Conservation (phyloP, 1,284 basidiomycete species). For the Ustilago cynodontis region DNA sequence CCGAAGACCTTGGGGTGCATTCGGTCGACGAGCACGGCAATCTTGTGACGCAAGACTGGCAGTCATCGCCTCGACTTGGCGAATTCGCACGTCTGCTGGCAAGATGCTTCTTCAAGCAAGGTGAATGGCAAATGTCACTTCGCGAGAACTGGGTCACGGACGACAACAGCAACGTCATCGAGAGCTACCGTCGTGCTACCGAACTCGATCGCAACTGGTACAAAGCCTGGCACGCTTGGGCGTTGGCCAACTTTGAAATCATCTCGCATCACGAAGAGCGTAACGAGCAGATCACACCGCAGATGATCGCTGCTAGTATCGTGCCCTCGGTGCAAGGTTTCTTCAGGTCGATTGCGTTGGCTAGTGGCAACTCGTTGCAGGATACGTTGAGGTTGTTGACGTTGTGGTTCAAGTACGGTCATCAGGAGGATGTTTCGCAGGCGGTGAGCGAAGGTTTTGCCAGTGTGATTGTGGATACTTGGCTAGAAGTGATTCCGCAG, state of each 20-base stretch:
- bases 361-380: constrained; percentile 89
- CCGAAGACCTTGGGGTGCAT: constrained; percentile 80
- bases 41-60: constrained; percentile 60
- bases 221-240: constrained; percentile 99
- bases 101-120: constrained; percentile 95
- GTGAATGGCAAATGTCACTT: constrained; percentile 88
- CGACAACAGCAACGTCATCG: constrained; percentile 68
- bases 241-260: constrained; percentile 94
- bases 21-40: constrained; percentile 64
- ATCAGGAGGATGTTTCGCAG: constrained; percentile 88
- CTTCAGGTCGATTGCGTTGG: constrained; percentile 91
- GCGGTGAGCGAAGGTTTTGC: constrained; percentile 90
- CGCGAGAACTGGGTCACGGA: constrained; percentile 79
- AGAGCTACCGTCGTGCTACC: constrained; percentile 88
- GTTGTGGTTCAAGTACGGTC: constrained; percentile 98
- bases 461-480: constrained; percentile 94
- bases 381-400: constrained; percentile 94
- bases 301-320: constrained; percentile 84
- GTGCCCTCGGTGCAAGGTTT: constrained; percentile 94
- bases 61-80: constrained; percentile 69
- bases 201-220: constrained; percentile 95
- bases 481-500: constrained; percentile 99
- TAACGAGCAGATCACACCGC: constrained; percentile 79
- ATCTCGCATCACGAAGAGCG: constrained; percentile 73
- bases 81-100: constrained; percentile 91